Percentiles rank a stretch among this genome's conserved stretches.
Conservation (phyloP, 1,284 basidiomycete genomes). For the Ceratobasidium sp. region DNA sequence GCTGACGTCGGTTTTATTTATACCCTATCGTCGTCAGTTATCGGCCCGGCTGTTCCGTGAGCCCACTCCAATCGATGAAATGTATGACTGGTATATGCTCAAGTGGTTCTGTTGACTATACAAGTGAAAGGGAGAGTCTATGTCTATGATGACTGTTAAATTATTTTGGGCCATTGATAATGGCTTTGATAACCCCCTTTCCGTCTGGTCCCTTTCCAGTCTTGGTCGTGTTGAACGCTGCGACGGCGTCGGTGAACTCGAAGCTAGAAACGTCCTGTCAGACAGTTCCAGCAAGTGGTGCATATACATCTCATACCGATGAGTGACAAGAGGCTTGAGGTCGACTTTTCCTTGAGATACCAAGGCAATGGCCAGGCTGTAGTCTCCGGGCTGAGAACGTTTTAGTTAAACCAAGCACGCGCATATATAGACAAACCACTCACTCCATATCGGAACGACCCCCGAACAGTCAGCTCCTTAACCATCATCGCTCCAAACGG, state of each 20-base stretch:
- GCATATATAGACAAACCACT: background rate
- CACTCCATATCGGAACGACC: constrained; percentile 74
- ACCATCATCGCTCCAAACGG: constrained; percentile 65
- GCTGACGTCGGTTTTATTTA: constrained; percentile 27
- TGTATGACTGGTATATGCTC: background rate
- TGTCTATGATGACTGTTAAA: background rate
- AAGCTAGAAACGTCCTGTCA: constrained; percentile 49
- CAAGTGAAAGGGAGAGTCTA: background rate
- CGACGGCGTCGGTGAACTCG: constrained; percentile 59
- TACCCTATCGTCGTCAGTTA: background rate
- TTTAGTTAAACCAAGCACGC: constrained; percentile 24
- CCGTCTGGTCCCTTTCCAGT: constrained; percentile 75
- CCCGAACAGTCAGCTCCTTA: constrained; percentile 85
- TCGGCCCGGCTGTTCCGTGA: background rate
- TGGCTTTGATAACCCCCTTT: constrained; percentile 61
- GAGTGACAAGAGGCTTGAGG: constrained; percentile 62
- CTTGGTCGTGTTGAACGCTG: constrained; percentile 63
- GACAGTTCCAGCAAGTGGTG: background rate
- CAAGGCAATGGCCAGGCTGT: constrained; percentile 63
- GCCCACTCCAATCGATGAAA: background rate
- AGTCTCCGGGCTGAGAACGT: constrained; percentile 71
- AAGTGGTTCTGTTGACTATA: background rate
- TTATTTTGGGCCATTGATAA: constrained; percentile 77
- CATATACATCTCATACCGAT: constrained; percentile 66
- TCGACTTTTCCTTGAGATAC: constrained; percentile 62